Conservation (phyloP, 495 filamentous ascomycete species). For the Hypoxylon crocopeplum region DNA sequence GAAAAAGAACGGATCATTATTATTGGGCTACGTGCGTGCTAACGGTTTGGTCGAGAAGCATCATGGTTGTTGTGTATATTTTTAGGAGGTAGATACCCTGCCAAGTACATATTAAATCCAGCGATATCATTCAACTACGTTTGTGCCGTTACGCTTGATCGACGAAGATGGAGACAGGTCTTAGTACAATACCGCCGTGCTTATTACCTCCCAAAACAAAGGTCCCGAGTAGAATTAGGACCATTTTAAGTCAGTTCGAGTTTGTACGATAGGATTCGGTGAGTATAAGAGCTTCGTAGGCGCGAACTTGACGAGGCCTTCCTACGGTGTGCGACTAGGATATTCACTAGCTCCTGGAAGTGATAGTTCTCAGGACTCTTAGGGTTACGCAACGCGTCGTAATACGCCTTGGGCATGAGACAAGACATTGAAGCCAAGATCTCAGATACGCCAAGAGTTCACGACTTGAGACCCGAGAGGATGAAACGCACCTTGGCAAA, state of each 20-base stretch:
- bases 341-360: too few species aligned
- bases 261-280: too few species aligned
- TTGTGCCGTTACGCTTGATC: too few species aligned
- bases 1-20: slow-evolving; percentile 3
- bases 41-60: background rate
- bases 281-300: too few species aligned
- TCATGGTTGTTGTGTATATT: slow-evolving; percentile 23
- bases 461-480: slow-evolving; percentile 12
- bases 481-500: slow-evolving; percentile 23
- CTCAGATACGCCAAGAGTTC: slow-evolving; percentile 5
- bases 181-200: too few species aligned
- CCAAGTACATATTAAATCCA: slow-evolving; percentile 28
- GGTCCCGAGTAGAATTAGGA: too few species aligned
- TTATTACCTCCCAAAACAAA: too few species aligned
- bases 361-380: too few species aligned
- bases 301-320: too few species aligned
- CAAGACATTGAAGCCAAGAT: slow-evolving; percentile 26
- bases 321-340: too few species aligned
- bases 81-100: slow-evolving; percentile 19
- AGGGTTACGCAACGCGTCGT: slow-evolving; percentile 19
- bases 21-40: background rate
- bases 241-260: too few species aligned
- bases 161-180: too few species aligned
- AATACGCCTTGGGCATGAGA: slow-evolving; percentile 24
- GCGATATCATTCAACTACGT: background rate